A percentile compares a stretch with the other conserved stretches of the same genome.
Evolutionary conservation across 306 rosid genomes (phyloP).

Genomic region (Trifolium fragiferum): DNA sequence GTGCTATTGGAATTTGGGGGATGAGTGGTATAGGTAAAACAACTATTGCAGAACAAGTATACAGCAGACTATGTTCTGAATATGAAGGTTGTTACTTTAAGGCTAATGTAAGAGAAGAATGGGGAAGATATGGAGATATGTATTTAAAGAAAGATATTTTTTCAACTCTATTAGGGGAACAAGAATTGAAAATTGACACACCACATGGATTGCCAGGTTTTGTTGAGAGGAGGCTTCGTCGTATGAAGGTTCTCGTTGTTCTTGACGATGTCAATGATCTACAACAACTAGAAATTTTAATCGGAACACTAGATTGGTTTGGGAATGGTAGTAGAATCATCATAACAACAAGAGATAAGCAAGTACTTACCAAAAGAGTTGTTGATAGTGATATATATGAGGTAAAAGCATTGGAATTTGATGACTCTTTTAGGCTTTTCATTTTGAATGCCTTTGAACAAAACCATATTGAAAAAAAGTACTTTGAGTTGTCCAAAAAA

Average conservation of each 20-base stretch:
- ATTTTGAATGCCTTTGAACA: slow-evolving; percentile 21
- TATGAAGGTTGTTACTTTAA: background rate
- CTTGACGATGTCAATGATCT: slow-evolving; percentile 37
- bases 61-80: background rate
- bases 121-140: background rate
- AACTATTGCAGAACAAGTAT: slow-evolving; percentile 10
- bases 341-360: slow-evolving; percentile 33
- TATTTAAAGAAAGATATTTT: background rate
- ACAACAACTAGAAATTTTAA: slow-evolving; percentile 1
- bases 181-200: background rate
- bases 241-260: slow-evolving; percentile 5
- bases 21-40: slow-evolving; percentile 16
- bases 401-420: background rate
- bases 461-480: background rate
- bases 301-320: slow-evolving; percentile 2
- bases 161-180: background rate
- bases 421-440: slow-evolving; percentile 30
- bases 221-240: slow-evolving; percentile 1
- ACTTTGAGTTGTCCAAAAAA: background rate
- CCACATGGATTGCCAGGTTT: background rate
- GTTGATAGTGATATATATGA: background rate
- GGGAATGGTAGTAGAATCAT: slow-evolving; percentile 29
- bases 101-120: slow-evolving; percentile 8
- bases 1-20: slow-evolving; percentile 30
- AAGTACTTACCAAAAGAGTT: background rate